Base-by-base conservation (phyloP, 805 yeast species). In the Wickerhamiella slavikovae region DNA sequence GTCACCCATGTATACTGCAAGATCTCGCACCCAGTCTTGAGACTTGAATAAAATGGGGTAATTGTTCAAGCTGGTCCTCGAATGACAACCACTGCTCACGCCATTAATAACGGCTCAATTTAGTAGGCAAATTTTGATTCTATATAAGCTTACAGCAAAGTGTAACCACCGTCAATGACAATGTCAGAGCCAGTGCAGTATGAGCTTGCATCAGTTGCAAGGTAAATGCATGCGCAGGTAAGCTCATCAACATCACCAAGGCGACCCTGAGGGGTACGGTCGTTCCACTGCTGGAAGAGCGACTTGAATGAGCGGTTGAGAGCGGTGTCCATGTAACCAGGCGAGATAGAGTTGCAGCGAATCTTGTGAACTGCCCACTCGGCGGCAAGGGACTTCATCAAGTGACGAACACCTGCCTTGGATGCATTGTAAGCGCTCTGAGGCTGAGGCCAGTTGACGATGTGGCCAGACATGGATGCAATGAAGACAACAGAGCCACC, bases 361-460 rank as follows among this genome's bases (percentile, higher is more conserved):
- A 68, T 69, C 48, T 62, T 62, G 57, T 64, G 64, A 35, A 65
- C 66, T 30, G 78, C 77, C 78, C 78, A 70, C 52, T 70, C 78
- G 35, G 72, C 69, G 19, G 77, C 75, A 40, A 70, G 61, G n/a
- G 75, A 66, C 49, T 66, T 58, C 43, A 60, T 68, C 52, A 71
- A 59, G 52, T 71, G 78, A 38, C 64, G 62, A 22, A 71, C 78
- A 35, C 70, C 78, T 19, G 78, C 77, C 59, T 71, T 70, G 43
- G 75, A 65, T 56, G 72, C 73, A 54, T 71, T 71, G 60, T 70
- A 71, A 48, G 73, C 71, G 37, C 62, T 53, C 52, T 70, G 77
- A 9, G 75, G 75, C 53, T 70, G 76, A 24, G 78, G 77, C 61
- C 69, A 71, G 57, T 70, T 70, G 44, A 68, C 77, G 38, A 70